Percentiles rank a stretch among this genome's conserved stretches.
Conservation (phyloP, 306 rosid genomes). For the Quercus cerris region DNA sequence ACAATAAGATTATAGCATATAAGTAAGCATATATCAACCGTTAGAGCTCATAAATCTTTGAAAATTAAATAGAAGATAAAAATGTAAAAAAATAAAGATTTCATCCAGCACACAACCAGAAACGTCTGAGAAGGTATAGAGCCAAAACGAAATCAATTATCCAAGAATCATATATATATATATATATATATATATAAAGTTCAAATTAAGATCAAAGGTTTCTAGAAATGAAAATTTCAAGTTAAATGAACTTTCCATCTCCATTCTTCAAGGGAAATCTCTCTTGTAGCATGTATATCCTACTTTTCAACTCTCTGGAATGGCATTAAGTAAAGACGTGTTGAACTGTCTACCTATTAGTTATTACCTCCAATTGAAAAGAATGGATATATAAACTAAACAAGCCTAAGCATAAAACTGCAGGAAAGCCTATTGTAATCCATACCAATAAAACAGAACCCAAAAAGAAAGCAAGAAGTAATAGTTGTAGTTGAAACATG, state of each 20-base stretch:
- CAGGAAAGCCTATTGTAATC: background rate
- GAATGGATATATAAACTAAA: background rate
- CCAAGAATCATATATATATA: background rate
- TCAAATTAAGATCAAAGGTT: background rate
- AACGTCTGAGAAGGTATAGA: background rate
- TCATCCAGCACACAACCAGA: background rate
- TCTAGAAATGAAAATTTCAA: background rate
- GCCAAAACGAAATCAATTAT: background rate
- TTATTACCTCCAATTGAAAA: background rate
- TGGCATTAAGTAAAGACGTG: background rate
- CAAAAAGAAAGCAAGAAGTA: background rate
- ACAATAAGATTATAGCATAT: constrained; percentile 10
- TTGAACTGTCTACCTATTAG: background rate
- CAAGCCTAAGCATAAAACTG: background rate
- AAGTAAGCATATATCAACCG: constrained; percentile 1
- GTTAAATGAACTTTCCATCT: background rate
- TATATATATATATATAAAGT: background rate
- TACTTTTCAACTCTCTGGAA: background rate
- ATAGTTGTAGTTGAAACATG: background rate
- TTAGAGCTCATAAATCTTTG: background rate
- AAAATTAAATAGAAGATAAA: background rate
- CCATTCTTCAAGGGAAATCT: background rate
- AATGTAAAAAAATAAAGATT: background rate
- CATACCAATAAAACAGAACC: background rate
- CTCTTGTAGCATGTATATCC: background rate